These are phyloP conservation scores for Stagonosporopsis cucurbitacearum DNA, from an alignment of 2,329 filamentous ascomycete genomes.

Conservation along the genomic window DNA sequence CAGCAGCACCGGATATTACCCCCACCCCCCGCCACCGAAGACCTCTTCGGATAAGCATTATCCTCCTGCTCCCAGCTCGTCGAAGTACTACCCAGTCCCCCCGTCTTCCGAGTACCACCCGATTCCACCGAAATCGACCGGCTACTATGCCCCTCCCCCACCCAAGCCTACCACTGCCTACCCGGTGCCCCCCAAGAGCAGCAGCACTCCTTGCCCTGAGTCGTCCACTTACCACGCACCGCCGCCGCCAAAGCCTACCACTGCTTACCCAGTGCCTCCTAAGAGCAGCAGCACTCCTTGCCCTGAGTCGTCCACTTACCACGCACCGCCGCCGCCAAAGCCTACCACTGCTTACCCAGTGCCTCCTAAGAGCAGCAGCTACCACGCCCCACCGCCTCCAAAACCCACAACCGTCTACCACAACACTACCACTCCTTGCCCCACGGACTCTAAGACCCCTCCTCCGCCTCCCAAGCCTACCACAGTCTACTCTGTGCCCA, in stretches of 20 bases:
- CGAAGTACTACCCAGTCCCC: conserved; percentile 1
- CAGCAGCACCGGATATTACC: conserved; percentile 15
- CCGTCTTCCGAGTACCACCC: neutral
- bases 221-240: neutral
- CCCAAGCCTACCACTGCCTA: too few species aligned
- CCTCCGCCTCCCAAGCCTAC: conserved; percentile 13
- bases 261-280: too few species aligned
- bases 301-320: conserved; percentile 8
- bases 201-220: conserved; percentile 20
- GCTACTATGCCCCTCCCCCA: too few species aligned
- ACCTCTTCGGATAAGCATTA: neutral
- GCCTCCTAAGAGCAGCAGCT: neutral
- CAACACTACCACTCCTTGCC: conserved; percentile 13
- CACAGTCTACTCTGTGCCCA: conserved; percentile 10
- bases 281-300: conserved; percentile 20
- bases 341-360: conserved; percentile 1
- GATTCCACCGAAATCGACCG: neutral
- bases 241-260: too few species aligned
- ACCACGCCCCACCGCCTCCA: conserved; percentile 3
- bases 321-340: conserved; percentile 9
- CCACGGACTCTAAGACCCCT: conserved; percentile 10
- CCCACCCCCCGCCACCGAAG: neutral
- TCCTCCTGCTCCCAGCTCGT: conserved; percentile 9
- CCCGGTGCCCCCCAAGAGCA: conserved; percentile 11
- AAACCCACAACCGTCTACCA: conserved; percentile 17